Evolutionary conservation across 176 grass and related monocot genomes (phyloP), one percentile per base, ranked within the genome.

Genomic region (Rhynchospora pubera): DNA sequence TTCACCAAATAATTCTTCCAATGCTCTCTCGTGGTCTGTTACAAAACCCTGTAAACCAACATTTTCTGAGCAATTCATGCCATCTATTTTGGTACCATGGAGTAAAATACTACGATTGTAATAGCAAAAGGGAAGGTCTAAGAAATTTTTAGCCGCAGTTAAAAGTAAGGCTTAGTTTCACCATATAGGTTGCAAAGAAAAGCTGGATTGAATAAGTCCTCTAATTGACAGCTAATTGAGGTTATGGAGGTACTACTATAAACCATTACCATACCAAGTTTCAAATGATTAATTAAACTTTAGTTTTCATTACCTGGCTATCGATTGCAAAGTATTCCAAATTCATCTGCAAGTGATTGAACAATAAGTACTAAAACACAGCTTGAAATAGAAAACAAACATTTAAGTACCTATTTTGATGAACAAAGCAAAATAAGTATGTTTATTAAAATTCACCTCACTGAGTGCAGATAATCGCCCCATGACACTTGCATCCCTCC

Each of bases 1-100:
- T 91, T 97, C 94, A 65, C 81, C 90, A 82, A 97, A 91, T 70
- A 93, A 62, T 92, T 97, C 94, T 84, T 93, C 94, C 80, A 97
- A 74, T 22, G 94, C 94, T 77, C 78, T 97, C 55, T 97, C 94
- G 60, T 97, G 87, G 73, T 97, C 91, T 64, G 94, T 97, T 79
- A 91, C 22, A 57, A 97, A 97, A 79, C 91, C 91, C 94, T 97
- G 72, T 30, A 81, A 62, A 77, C 50, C 22, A 32, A 77, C 24
- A 56, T 52, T 52, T 7, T 56, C 24, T 77, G 13, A 77, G 50
- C 72, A 77, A 50, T 10, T 77, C 72, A 56, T 77, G 13, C 18
- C 72, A 77, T 55, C 50, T 7, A 56, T 53, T 77, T 77, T 13
- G 30, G 50, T 77, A 56, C 50, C 11, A 46, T 46, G 50, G 24